Percentiles rank a stretch among this genome's conserved stretches.
Evolutionary conservation across 768 basidiomycete species (phyloP).

Genomic region (Mycena filopes): DNA sequence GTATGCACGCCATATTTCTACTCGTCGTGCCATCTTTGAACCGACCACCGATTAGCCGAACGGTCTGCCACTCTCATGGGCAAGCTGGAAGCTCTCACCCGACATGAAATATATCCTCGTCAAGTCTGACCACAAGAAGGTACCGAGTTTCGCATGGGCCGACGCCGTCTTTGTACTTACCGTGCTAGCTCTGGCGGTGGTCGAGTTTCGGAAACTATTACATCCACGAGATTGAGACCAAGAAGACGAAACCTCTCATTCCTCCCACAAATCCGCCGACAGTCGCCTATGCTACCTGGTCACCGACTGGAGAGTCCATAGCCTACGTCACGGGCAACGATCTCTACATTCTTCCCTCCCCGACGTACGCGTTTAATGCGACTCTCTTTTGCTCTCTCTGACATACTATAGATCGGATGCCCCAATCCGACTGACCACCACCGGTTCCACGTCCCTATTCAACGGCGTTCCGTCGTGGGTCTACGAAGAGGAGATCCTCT

Average conservation of each 20-base stretch:
- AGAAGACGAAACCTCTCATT: conserved; percentile 75
- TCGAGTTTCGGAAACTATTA: conserved; percentile 94
- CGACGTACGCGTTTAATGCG: conserved; percentile 59
- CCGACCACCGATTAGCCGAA: conserved; percentile 54
- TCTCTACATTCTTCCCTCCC: conserved; percentile 82
- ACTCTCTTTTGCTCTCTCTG: background rate
- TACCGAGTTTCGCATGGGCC: conserved; percentile 37
- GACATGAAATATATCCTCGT: conserved; percentile 93
- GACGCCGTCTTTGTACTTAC: conserved; percentile 16
- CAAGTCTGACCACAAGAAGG: conserved; percentile 80
- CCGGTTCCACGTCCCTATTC: conserved; percentile 87
- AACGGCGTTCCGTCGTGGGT: conserved; percentile 99
- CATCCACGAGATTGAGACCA: conserved; percentile 81
- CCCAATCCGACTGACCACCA: conserved; percentile 80
- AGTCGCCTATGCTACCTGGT: conserved; percentile 87
- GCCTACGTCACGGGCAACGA: conserved; percentile 91
- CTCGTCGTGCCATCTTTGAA: conserved; percentile 19
- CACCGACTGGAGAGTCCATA: conserved; percentile 84
- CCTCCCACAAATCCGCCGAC: conserved; percentile 75
- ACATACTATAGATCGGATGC: conserved; percentile 45
- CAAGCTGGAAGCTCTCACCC: conserved; percentile 84
- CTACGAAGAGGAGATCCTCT: conserved; percentile 93
- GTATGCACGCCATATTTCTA: conserved; percentile 54
- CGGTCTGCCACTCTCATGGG: conserved; percentile 61
- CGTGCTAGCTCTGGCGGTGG: conserved; percentile 90